Evolutionary conservation across 1,139 yeast genomes (phyloP), one percentile per base, ranked within the genome.

Genomic region (Martiniozyma asiatica): DNA sequence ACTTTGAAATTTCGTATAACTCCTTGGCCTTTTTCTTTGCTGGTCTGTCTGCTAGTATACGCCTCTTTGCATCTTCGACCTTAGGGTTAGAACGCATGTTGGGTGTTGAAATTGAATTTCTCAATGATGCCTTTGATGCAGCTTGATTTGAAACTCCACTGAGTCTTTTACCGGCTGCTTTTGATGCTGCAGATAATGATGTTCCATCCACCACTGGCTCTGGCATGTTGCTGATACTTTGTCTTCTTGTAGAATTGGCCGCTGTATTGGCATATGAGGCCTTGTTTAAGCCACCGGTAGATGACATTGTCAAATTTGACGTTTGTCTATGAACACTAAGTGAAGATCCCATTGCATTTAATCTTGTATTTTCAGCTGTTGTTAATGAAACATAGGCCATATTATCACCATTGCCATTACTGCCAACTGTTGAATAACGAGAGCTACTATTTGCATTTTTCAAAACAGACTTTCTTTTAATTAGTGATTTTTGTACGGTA

Each of bases 301-400:
- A 22, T 24, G 34, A 17, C 25, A 39, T 19, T 19, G 36, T 38
- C 18, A 47, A 21, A 17, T 14, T 30, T 4, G 61, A 51, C n/a
- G n/a, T n/a, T n/a, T n/a, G n/a, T n/a, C n/a, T n/a, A n/a, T n/a
- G n/a, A n/a, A n/a, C n/a, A n/a, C n/a, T n/a, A n/a, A n/a, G n/a
- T 1, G 67, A 48, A 6, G 74, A 62, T 27, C 71, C 49, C 48
- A 71, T 68, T 1, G 85, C 77, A 50, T 78, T 78, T 35, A 76
- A 47, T 36, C 85, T 62, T 0, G 92, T 78, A 50, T 78, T 78
- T 47, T 78, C 85, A 1, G 87, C 85, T 0, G 92, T 78, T 1
- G 85, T 66, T 33, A 76, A 54, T 0, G 82, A 73, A 29, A 76
- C 50, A 42, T 77, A 76, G 0, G 79, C 85, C 38, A 66, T 68